Evolutionary conservation across 345 rosid genomes (phyloP), one percentile per base, ranked within the genome.

Genomic region (Nephelium lappaceum): DNA sequence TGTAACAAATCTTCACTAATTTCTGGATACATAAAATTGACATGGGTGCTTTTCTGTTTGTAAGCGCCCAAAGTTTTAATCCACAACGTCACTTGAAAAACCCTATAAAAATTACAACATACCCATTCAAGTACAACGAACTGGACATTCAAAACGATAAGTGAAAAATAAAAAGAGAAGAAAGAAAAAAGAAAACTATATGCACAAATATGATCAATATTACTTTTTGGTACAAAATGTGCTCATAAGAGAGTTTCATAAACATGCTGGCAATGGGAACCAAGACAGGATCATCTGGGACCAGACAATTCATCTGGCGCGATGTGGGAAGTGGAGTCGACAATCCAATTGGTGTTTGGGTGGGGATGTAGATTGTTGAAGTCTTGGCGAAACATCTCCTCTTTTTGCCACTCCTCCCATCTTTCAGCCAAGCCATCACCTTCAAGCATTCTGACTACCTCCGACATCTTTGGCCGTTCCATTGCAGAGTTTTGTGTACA

Each of bases 371-470:
- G n/a, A 42, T 81, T 83, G 75, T 62, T 86, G n/a, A 79, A 85
- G 21, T 88, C 95, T 81, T 91, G 91, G 5, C 90, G 87, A 80
- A 86, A 79, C 79, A 85, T 74, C 78, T 96, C 98, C 63, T 89
- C 97, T 72, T 93, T 96, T 85, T 96, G 97, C 99, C 97, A 94
- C 55, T 92, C 95, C 83, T 93, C 97, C 98, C 98, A 93, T 83
- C 90, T 91, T 86, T 92, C 90, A 5, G 95, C 91, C 86, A 93
- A 88, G 19, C 98, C 97, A 55, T 92, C 97, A 1, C 98, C 98
- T 86, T 95, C 98, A 21, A 95, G 89, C 98, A 93, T 95, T 79
- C 95, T 92, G 8, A 95, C 98, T 18, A 93, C 98, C 47, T 95
- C 98, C 0, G 95, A 88, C 98, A 95, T 95, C 86, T 92, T 93